Percentiles rank a stretch among this genome's conserved stretches.
Conservation (phyloP, 2,329 filamentous ascomycete species). For the Fonsecaea pedrosoi region DNA sequence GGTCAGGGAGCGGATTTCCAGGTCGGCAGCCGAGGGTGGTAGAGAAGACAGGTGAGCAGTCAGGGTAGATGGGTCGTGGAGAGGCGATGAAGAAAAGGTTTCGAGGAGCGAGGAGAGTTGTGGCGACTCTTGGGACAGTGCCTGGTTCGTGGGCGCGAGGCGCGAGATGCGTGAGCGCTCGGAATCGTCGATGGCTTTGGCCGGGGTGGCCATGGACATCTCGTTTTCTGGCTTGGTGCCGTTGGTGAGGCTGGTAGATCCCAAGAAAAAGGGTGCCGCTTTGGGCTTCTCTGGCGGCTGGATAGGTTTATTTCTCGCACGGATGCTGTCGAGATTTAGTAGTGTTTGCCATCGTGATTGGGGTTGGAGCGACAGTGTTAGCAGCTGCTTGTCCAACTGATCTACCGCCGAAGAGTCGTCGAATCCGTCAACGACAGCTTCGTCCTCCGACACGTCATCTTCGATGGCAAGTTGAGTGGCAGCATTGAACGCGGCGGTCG, state of each 20-base stretch:
- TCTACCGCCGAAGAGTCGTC: conserved; percentile 65
- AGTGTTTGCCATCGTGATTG: conserved; percentile 94
- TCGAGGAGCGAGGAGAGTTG: conserved; percentile 13
- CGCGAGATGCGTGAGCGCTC: conserved; percentile 73
- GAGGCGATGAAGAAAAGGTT: background rate
- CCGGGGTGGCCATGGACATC: conserved; percentile 27
- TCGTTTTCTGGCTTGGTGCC: conserved; percentile 16
- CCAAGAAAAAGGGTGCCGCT: conserved; percentile 94
- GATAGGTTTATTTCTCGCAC: conserved; percentile 90
- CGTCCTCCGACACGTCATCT: conserved; percentile 50
- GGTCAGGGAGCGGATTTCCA: conserved; percentile 86
- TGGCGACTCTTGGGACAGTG: background rate
- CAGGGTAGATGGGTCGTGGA: conserved; percentile 69
- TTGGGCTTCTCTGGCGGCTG: conserved; percentile 90
- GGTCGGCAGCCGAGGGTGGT: conserved; percentile 82
- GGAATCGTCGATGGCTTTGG: conserved; percentile 46
- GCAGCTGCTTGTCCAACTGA: conserved; percentile 80
- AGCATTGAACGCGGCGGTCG: conserved; percentile 73
- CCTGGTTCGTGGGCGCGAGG: conserved; percentile 58
- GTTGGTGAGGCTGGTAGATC: conserved; percentile 59
- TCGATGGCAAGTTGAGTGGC: conserved; percentile 76
- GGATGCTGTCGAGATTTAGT: conserved; percentile 86
- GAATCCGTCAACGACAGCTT: conserved; percentile 54
- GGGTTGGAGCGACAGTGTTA: conserved; percentile 87
- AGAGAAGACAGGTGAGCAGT: conserved; percentile 80